Evolutionary conservation across 371 early-diverging fungal genomes (phyloP).

Genomic region (Zychaea mexicana): DNA sequence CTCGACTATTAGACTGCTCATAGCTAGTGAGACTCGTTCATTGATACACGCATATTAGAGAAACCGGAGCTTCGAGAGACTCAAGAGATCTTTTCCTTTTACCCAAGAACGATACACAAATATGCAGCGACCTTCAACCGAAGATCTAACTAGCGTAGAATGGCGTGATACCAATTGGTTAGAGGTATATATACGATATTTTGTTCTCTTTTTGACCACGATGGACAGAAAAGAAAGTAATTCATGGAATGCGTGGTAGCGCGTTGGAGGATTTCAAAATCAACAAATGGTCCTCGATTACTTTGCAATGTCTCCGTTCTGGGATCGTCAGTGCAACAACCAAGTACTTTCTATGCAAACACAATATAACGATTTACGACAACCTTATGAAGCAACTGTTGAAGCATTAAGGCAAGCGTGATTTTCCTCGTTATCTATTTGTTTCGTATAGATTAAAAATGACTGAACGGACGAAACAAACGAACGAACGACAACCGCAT

Average conservation of each 20-base stretch:
- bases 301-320: slow-evolving; percentile 95
- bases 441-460: no score
- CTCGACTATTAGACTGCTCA: no score
- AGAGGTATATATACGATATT: slow-evolving; percentile 26
- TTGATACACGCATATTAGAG: no score
- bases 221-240: no score
- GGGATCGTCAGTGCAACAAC: slow-evolving; percentile 95
- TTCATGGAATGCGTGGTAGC: slow-evolving; percentile 26
- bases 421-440: no score
- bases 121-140: slow-evolving; percentile 19
- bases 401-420: slow-evolving; percentile 61
- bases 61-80: no score
- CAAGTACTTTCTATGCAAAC: slow-evolving; percentile 98
- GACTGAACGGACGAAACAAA: no score
- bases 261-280: slow-evolving; percentile 68
- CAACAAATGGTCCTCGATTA: slow-evolving; percentile 93
- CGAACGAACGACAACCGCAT: no score
- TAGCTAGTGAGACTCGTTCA: no score
- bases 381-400: slow-evolving; percentile 52
- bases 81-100: no score
- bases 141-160: slow-evolving; percentile 50
- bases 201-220: not conserved
- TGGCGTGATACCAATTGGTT: slow-evolving; percentile 55
- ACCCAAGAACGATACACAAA: no score
- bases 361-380: slow-evolving; percentile 84